Base-by-base conservation (phyloP, 495 filamentous ascomycete species). In the Thermochaetoides thermophila region DNA sequence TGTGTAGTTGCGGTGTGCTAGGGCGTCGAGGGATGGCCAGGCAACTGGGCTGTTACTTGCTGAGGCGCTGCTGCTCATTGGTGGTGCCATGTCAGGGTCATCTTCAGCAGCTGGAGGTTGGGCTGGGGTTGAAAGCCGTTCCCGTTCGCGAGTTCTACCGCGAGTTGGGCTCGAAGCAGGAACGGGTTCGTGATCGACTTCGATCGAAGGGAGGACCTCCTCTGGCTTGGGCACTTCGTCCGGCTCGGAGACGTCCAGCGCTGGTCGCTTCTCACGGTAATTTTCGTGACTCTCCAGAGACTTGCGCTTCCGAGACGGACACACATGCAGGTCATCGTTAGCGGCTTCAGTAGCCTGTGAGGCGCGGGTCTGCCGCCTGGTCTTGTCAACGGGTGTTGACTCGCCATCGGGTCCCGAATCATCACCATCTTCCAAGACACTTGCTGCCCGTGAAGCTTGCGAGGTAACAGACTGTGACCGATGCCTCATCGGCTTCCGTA, bases 371-470 rank as follows among this genome's bases (percentile, higher is more conserved):
- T 42, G 45, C 35, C 55, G 49, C 44, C 59, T 59, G 27, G 50
- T 49, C 31, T 40, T 46, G 15, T 51, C 45, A 5, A 58, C 30
- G 1, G 62, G 61, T 4, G 62, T 63, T 17, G 58, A 61, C 40
- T 61, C 58, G 15, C 49, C 62, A 19, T 66, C 61, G 11, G 61
- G 61, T 1, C 50, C 59, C n/a, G 58, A 58, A n/a, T 48, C 52
- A 14, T 54, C 51, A 1, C 47, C 53, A 15, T 58, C 58, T n/a
- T 44, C 38, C 0, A 48, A 41, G 6, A 41, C 34, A 0, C 49
- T 37, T 10, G 26, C 35, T 10, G 38, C 31, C 2, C 42, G 42
- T 3, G 41, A 45, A 7, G 42, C 44, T 19, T 48, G 45, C 7
- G 46, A 43, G 3, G 35, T 20, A 16, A 49, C 42, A 4, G 56